These are phyloP conservation scores for Hypoxylon sp. DNA, from an alignment of 2,329 filamentous ascomycete genomes.

Conservation along the genomic window DNA sequence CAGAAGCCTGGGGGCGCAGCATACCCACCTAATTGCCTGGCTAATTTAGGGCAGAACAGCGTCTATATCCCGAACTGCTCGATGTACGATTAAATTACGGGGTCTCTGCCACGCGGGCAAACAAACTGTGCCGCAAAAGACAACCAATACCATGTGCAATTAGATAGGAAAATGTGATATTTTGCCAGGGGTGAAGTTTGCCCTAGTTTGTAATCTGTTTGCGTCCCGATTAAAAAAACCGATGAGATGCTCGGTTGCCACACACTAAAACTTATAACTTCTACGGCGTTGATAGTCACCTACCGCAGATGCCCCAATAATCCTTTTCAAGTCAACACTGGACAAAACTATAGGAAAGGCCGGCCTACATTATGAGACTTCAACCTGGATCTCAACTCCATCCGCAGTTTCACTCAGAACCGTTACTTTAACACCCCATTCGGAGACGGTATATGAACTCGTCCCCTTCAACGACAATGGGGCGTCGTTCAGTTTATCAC, in stretches of 20 bases:
- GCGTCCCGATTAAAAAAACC: background rate
- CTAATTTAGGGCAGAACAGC: too few relatives aligned
- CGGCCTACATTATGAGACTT: conserved; percentile 25
- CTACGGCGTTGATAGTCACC: too few relatives aligned
- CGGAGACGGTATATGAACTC: conserved; percentile 41
- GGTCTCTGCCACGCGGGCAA: background rate
- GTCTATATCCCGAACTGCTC: too few relatives aligned
- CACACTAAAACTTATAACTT: too few relatives aligned
- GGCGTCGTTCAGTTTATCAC: conserved; percentile 54
- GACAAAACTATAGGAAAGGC: background rate
- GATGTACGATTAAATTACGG: background rate
- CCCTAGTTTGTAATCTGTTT: background rate
- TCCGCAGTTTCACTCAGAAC: conserved; percentile 42
- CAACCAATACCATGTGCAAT: conserved; percentile 8
- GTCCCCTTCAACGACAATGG: conserved; percentile 48
- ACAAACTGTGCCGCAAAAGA: background rate
- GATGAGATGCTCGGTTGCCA: background rate
- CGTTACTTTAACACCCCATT: conserved; percentile 49
- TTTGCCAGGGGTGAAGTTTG: background rate
- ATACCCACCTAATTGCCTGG: too few relatives aligned
- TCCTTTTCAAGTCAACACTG: background rate
- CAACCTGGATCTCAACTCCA: conserved; percentile 61
- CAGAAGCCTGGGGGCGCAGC: background rate
- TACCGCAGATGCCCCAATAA: too few relatives aligned
- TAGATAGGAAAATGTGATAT: background rate